Evolutionary conservation across 257 asterid species (phyloP).

Genomic region (Nicotiana paniculata): DNA sequence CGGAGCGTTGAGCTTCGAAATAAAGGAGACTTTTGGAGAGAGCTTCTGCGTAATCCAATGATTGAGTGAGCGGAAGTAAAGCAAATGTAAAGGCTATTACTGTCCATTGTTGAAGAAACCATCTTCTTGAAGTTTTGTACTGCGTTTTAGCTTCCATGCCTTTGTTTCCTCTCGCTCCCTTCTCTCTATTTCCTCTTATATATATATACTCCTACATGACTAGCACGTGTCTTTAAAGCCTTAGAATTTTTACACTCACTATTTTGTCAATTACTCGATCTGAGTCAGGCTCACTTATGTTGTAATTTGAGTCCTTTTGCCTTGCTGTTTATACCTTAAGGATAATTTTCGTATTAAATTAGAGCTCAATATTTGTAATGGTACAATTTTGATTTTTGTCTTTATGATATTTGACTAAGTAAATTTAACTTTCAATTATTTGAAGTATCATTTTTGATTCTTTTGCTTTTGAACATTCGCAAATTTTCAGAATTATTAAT

Average conservation of each 20-base stretch:
- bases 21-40: constrained; percentile 81
- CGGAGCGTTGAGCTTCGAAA: constrained; percentile 95
- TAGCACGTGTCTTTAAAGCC: constrained; percentile 7
- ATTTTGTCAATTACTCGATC: not conserved
- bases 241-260: not conserved
- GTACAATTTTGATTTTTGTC: too few species aligned
- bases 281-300: not conserved
- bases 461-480: too few species aligned
- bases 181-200: not conserved
- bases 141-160: constrained; percentile 31
- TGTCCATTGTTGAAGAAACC: constrained; percentile 4
- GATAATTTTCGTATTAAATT: too few species aligned
- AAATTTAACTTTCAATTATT: too few species aligned
- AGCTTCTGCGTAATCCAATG: constrained; percentile 53
- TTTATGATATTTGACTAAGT: too few species aligned
- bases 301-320: not conserved
- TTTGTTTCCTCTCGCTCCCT: not conserved
- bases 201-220: not conserved
- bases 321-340: not conserved
- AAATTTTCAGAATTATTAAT: too few species aligned
- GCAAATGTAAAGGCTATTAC: constrained; percentile 23
- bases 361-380: too few species aligned
- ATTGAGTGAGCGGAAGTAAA: constrained; percentile 22
- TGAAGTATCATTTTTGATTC: too few species aligned
- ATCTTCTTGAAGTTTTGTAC: not conserved